phyloP scores from a whole-genome alignment of 2,329 filamentous ascomycete species.

The Botrytis fragariae region DNA sequence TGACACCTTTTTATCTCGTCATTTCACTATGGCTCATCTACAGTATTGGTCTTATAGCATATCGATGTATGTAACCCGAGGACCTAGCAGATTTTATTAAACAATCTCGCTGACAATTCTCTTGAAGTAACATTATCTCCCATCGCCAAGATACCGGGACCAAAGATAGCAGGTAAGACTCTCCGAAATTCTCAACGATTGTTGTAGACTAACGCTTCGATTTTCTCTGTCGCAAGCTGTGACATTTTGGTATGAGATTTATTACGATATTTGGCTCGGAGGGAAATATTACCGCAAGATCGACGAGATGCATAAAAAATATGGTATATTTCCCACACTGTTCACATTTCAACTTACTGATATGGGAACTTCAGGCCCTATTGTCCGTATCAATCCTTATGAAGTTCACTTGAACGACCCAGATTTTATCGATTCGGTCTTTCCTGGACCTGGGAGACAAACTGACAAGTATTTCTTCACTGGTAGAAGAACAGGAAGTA shows the following conservation, averaged over 20 bases:
- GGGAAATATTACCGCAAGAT: not conserved
- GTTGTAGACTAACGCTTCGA: not conserved
- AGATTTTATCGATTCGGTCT: not conserved
- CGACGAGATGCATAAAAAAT: not conserved
- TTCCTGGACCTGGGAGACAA: not conserved
- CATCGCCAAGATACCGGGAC: not conserved
- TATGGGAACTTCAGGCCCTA: not conserved
- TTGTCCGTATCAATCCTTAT: not conserved
- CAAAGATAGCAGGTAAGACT: not conserved
- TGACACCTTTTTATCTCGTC: not conserved
- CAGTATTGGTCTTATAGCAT: not conserved
- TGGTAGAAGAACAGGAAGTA: conserved; percentile 1
- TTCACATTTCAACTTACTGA: not conserved
- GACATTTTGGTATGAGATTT: not conserved
- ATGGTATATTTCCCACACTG: not conserved
- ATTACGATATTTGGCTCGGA: not conserved
- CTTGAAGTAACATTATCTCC: not conserved
- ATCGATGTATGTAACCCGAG: not conserved
- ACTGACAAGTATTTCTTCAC: not conserved
- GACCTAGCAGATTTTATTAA: not conserved
- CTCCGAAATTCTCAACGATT: not conserved
- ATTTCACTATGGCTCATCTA: not conserved
- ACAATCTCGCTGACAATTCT: not conserved
- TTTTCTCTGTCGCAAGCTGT: not conserved
- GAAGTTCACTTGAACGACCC: not conserved